These are phyloP conservation scores for Botrytis byssoidea DNA, from an alignment of 2,329 filamentous ascomycete species.

Conservation along the genomic window DNA sequence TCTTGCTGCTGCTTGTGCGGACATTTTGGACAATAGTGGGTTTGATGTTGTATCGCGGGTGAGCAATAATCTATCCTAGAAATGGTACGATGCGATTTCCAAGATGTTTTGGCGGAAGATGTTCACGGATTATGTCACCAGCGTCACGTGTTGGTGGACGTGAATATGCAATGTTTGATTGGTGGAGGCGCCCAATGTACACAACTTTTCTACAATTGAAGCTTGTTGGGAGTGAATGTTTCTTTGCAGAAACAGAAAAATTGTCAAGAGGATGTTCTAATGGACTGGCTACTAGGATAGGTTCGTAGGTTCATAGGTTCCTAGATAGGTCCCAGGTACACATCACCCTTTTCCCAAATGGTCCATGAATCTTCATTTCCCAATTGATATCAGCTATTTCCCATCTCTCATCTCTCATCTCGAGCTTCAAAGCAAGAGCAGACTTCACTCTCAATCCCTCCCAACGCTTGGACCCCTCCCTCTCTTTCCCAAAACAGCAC, in stretches of 20 bases:
- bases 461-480: background rate
- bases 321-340: too few relatives aligned
- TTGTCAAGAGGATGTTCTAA: background rate
- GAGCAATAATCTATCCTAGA: constrained; percentile 6
- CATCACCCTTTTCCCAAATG: background rate
- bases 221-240: background rate
- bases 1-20: constrained; percentile 36
- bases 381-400: background rate
- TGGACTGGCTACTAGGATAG: background rate
- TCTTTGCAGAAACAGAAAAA: background rate
- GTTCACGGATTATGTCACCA: background rate
- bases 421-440: background rate
- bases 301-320: background rate
- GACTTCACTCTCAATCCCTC: background rate
- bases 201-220: background rate
- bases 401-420: background rate
- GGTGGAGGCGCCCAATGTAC: background rate
- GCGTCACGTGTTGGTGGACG: background rate
- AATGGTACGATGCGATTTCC: constrained; percentile 26
- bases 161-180: background rate
- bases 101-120: constrained; percentile 19
- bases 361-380: constrained; percentile 14
- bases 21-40: constrained; percentile 32
- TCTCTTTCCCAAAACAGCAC: background rate
- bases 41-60: constrained; percentile 21